Evolutionary conservation across 768 basidiomycete species (phyloP), one percentile per base, ranked within the genome.

Genomic region (Pleurotus platypus): DNA sequence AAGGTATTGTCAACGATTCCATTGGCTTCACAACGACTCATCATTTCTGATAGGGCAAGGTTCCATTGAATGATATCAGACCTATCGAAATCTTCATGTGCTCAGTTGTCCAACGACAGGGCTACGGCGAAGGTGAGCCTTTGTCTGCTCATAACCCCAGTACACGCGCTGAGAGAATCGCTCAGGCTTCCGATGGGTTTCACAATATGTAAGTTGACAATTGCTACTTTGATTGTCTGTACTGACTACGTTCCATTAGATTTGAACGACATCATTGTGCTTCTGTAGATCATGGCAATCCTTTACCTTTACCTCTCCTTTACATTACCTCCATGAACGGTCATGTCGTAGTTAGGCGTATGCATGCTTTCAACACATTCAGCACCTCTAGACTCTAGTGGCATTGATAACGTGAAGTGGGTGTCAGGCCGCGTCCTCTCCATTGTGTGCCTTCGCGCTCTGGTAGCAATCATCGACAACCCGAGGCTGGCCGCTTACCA

Each of bases 61-160:
- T 97, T 39, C 96, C 94, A 59, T 84, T 99, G 68, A 90, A 79
- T 64, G 96, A 98, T 72, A 98, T 98, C 64, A 86, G 97, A 59
- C 97, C 97, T 15, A 98, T 99, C 72, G 97, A 99, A 70, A 83
- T 98, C 64, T 99, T 98, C 86, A 99, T 99, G 97, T 98, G 95
- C 79, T 98, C 97, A 12, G 97, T 99, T 57, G 97, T 99, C 56
- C 94, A 96, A 82, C 83, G 96, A 71, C 94, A 97, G 73, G 96
- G 96, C 49, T 98, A 99, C 71, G 96, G 94, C 59, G 96, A 98
- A 77, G 96, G 95, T 86, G 57, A 49, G 76, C 67, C 39, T 22
- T 12, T 46, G 22, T 39, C 22, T 35, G 38, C 58, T 38, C 50
- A 18, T 26, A 2, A 26, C 37, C 46, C 11, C 9, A 22, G 18